phyloP scores from a whole-genome alignment of 176 grass and related monocot species.

The Aegilops bicornis region DNA sequence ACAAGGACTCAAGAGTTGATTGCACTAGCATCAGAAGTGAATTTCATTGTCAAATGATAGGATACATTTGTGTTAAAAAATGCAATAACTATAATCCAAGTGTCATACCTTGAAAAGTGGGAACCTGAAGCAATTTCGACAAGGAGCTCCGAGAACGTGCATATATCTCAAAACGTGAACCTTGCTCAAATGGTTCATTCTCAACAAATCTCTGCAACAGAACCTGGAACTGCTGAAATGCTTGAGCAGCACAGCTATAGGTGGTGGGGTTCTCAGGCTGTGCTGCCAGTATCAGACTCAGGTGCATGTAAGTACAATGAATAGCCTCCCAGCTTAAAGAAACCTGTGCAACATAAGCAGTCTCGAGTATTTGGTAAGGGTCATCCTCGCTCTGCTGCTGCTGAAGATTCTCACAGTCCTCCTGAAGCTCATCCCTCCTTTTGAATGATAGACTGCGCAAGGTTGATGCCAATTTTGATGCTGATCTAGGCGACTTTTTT shows the following conservation, averaged over 20 bases:
- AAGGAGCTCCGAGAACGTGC: constrained; percentile 53
- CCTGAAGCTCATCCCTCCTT: constrained; percentile 49
- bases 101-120: constrained; percentile 85
- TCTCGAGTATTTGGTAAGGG: constrained; percentile 72
- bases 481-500: constrained; percentile 70
- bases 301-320: constrained; percentile 78
- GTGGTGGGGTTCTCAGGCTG: constrained; percentile 56
- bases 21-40: not conserved
- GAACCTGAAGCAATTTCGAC: constrained; percentile 92
- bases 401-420: constrained; percentile 58
- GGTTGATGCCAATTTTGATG: constrained; percentile 65
- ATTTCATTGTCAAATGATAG: constrained; percentile 15
- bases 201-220: constrained; percentile 91
- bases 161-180: constrained; percentile 77
- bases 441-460: constrained; percentile 89
- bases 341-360: constrained; percentile 80
- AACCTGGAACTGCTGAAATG: constrained; percentile 97
- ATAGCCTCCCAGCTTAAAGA: constrained; percentile 94
- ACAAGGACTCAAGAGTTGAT: not conserved
- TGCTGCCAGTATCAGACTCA: constrained; percentile 64
- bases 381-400: constrained; percentile 48
- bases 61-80: not conserved
- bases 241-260: constrained; percentile 74
- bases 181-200: constrained; percentile 90
- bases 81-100: constrained; percentile 9